A percentile compares a stretch with the other conserved stretches of the same genome.
Conservation (phyloP, 2,329 filamentous ascomycete genomes). For the Penicillium sp. region DNA sequence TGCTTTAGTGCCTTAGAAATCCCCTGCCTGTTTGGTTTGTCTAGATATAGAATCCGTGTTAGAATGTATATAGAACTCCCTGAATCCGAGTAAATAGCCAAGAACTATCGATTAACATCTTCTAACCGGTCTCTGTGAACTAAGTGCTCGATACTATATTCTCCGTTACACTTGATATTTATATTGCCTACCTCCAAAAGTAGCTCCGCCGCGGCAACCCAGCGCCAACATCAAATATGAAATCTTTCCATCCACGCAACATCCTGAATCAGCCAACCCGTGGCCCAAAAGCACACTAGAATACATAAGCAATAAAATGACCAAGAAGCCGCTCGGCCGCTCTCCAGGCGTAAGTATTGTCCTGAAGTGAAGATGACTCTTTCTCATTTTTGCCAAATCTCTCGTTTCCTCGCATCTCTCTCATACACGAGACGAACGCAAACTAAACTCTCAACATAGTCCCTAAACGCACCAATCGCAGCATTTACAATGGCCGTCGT, state of each 20-base stretch:
- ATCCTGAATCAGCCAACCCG: background rate
- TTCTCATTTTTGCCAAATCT: background rate
- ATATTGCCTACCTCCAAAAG: background rate
- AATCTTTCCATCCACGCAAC: background rate
- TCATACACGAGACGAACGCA: background rate
- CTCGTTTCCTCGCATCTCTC: background rate
- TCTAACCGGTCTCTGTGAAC: background rate
- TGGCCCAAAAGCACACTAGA: background rate
- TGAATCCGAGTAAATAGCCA: background rate
- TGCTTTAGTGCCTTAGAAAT: background rate
- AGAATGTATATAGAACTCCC: constrained; percentile 13
- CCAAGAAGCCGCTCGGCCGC: constrained; percentile 26
- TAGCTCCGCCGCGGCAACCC: background rate
- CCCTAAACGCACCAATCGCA: constrained; percentile 64
- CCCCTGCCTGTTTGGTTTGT: background rate
- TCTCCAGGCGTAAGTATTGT: constrained; percentile 28
- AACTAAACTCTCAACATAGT: constrained; percentile 40
- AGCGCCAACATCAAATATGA: background rate
- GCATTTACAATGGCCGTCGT: constrained; percentile 66
- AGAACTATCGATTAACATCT: background rate
- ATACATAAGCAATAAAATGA: constrained; percentile 16
- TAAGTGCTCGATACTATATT: too few relatives aligned
- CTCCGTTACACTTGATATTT: background rate
- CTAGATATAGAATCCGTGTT: background rate
- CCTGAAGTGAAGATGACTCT: background rate